These are phyloP conservation scores for Closterium sp. DNA, from an alignment of 139 green algal genomes.

Conservation along the genomic window DNA sequence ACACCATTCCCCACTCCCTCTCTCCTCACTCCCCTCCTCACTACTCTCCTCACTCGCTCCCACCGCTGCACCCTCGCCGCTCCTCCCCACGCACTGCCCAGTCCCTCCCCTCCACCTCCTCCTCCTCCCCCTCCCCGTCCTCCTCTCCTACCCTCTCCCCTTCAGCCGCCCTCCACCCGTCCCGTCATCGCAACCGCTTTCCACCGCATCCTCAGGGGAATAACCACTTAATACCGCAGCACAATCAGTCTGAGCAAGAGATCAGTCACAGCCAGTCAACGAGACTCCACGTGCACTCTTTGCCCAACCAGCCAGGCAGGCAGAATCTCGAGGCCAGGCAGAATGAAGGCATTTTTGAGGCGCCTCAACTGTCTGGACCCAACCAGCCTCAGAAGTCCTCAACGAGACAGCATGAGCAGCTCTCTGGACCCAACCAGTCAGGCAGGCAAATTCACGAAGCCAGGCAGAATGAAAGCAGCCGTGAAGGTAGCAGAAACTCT, in stretches of 20 bases:
- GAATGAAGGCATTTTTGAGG: too few relatives aligned
- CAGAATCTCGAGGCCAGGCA: too few relatives aligned
- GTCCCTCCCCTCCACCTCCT: neutral
- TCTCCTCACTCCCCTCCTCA: too few relatives aligned
- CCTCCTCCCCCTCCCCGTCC: neutral
- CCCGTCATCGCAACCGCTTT: neutral
- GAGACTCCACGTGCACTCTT: too few relatives aligned
- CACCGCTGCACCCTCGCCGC: neutral
- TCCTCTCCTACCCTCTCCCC: neutral
- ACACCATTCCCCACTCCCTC: too few relatives aligned
- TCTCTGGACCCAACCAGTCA: too few relatives aligned
- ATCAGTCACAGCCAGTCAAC: too few relatives aligned
- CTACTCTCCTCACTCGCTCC: neutral
- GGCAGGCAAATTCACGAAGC: neutral
- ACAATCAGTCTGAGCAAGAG: too few relatives aligned
- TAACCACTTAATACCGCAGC: neutral
- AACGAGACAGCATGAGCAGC: too few relatives aligned
- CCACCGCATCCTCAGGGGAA: neutral
- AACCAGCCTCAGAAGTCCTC: too few relatives aligned
- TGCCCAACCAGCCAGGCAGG: neutral
- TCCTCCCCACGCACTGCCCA: neutral
- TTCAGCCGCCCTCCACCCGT: neutral
- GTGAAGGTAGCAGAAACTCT: neutral
- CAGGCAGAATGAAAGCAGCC: neutral
- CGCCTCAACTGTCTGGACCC: too few relatives aligned